Evolutionary conservation across 805 yeast species (phyloP), one percentile per base, ranked within the genome.

Genomic region (Priceomyces haplophilus): DNA sequence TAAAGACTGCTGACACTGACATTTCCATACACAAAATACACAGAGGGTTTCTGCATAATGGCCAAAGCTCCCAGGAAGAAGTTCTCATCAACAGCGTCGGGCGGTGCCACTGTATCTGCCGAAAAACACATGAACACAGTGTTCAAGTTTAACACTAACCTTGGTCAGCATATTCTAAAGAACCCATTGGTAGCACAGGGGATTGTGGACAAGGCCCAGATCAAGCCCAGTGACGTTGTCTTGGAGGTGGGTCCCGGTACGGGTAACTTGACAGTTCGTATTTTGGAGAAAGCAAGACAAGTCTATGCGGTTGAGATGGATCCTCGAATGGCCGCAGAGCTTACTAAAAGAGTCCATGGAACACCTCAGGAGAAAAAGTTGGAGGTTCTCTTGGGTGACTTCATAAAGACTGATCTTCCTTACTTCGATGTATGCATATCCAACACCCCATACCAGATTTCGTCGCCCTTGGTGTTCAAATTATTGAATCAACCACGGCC

Each of bases 171-270:
- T 73, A 89, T 93, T 50, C 75, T 93, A 59, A 93, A 93, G 60
- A 93, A 93, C 61, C 99, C 99, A 1, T 73, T 90, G 42, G 93
- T 93, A 21, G 98, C 99, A 4, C 98, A 93, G 62, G 98, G 97
- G 12, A 93, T 93, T 62, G 99, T 93, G 13, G 98, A 93, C 62
- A 91, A 91, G 59, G 98, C 99, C 1, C 85, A 81, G 30, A 85
- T 93, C 42, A 85, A 82, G 55, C 97, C 98, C 2, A 83, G 95
- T 23, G 99, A 93, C 59, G 80, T 82, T 6, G 98, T 93, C 1
- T 72, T 93, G 33, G 99, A 93, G 70, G 96, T 93, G 40, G 99
- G 99, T 56, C 99, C 99, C 2, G 99, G 99, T 80, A 93, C 99
- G 0, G 99, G 99, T 71, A 93, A 93, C 58, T 75, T 93, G 67